Conservation (phyloP, 371 early-diverging fungal genomes). For the Apophysomyces variabilis region DNA sequence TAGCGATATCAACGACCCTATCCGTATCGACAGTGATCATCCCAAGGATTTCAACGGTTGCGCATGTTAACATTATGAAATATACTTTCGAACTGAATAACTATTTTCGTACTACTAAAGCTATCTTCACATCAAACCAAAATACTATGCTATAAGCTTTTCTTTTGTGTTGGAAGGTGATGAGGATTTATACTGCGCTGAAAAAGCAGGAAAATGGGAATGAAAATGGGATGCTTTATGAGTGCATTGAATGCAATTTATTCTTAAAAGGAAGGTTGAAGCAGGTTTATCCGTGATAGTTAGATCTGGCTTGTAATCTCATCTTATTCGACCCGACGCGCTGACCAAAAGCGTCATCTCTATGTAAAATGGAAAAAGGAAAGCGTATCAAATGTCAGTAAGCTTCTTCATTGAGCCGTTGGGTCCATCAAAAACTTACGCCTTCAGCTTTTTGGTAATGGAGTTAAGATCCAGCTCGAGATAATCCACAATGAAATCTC, state of each 20-base stretch:
- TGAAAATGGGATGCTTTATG: background rate
- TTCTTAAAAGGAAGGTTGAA: no score
- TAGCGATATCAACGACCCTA: constrained; percentile 94
- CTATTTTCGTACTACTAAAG: background rate
- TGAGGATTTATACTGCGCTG: background rate
- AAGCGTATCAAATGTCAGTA: background rate
- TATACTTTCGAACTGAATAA: constrained; percentile 6
- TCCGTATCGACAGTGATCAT: constrained; percentile 81
- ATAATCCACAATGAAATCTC: constrained; percentile 61
- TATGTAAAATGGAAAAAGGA: background rate
- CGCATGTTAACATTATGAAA: constrained; percentile 37
- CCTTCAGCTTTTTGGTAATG: constrained; percentile 54
- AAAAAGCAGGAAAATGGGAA: background rate
- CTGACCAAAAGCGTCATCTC: background rate
- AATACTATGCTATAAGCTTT: background rate
- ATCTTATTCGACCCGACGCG: background rate
- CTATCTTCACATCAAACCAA: background rate
- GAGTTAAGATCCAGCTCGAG: constrained; percentile 59
- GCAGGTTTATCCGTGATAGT: background rate
- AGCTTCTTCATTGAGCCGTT: background rate
- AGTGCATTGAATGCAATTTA: background rate
- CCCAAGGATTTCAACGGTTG: constrained; percentile 64
- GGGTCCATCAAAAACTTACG: background rate
- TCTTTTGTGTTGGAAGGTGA: background rate
- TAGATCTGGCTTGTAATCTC: background rate